Evolutionary conservation across 495 filamentous ascomycete species (phyloP).

Genomic region (Elaphomyces granulatus): DNA sequence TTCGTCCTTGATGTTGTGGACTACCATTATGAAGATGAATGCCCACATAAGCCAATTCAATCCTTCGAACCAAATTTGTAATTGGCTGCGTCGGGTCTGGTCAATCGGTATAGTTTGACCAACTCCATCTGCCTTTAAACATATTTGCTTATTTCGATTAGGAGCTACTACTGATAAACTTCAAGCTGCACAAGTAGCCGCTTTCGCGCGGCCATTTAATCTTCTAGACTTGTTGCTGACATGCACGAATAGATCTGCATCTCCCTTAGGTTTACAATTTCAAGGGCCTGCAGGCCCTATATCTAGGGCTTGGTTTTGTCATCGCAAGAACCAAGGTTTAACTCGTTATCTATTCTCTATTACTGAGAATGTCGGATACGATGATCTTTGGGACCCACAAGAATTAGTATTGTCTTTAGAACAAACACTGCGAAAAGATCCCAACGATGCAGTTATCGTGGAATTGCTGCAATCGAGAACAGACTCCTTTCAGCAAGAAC

Average conservation of each 20-base stretch:
- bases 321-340: constrained; percentile 19
- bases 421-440: constrained; percentile 16
- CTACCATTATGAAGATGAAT: constrained; percentile 40
- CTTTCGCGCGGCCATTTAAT: constrained; percentile 27
- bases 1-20: constrained; percentile 61
- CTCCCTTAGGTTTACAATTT: constrained; percentile 9
- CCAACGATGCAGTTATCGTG: constrained; percentile 29
- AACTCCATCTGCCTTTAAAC: no score
- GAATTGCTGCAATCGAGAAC: constrained; percentile 33
- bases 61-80: constrained; percentile 53
- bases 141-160: constrained; percentile 16
- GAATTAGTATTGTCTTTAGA: constrained; percentile 11
- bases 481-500: constrained; percentile 30
- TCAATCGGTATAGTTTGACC: constrained; percentile 42
- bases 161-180: constrained; percentile 24
- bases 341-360: constrained; percentile 27
- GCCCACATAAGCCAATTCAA: no score
- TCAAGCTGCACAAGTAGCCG: constrained; percentile 27
- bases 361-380: constrained; percentile 10
- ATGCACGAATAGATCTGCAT: constrained; percentile 25
- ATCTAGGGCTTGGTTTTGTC: constrained; percentile 23
- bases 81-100: constrained; percentile 74
- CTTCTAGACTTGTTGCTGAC: constrained; percentile 25
- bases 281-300: constrained; percentile 18
- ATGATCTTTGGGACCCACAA: constrained; percentile 18